A percentile compares a stretch with the other conserved stretches of the same genome.
phyloP scores from a whole-genome alignment of 1,284 basidiomycete genomes.

The Cryptococcus sp. region DNA sequence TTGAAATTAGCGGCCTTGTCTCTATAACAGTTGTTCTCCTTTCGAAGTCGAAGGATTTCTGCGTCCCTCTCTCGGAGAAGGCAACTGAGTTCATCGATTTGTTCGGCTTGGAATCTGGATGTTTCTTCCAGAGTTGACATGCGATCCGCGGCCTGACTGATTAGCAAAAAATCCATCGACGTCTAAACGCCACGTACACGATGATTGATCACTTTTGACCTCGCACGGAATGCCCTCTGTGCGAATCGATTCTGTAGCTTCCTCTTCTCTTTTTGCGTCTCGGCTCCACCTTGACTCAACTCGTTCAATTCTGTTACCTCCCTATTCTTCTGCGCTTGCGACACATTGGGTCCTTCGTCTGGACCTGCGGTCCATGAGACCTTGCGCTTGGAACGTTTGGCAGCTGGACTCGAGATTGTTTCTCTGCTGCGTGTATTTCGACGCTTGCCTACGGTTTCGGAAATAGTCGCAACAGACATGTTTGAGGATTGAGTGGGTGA shows the following conservation, averaged over 20 bases:
- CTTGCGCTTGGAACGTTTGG: not conserved
- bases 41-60: not conserved
- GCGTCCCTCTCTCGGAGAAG: not conserved
- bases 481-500: not conserved
- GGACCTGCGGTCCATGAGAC: not conserved
- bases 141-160: not conserved
- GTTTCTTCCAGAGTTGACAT: not conserved
- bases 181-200: constrained; percentile 1
- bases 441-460: not conserved
- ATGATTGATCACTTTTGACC: constrained; percentile 5
- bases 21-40: not conserved
- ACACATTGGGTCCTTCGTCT: constrained; percentile 3
- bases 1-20: not conserved
- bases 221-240: constrained; percentile 11
- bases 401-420: too few species aligned
- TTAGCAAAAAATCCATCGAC: not conserved
- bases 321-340: not conserved
- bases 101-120: not conserved
- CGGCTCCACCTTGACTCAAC: not conserved
- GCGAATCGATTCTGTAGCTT: constrained; percentile 13
- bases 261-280: constrained; percentile 2
- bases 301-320: not conserved
- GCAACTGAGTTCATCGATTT: not conserved
- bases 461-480: not conserved
- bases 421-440: not conserved